phyloP scores from a whole-genome alignment of 768 basidiomycete genomes.

The Coprinopsis marcescibilis region DNA sequence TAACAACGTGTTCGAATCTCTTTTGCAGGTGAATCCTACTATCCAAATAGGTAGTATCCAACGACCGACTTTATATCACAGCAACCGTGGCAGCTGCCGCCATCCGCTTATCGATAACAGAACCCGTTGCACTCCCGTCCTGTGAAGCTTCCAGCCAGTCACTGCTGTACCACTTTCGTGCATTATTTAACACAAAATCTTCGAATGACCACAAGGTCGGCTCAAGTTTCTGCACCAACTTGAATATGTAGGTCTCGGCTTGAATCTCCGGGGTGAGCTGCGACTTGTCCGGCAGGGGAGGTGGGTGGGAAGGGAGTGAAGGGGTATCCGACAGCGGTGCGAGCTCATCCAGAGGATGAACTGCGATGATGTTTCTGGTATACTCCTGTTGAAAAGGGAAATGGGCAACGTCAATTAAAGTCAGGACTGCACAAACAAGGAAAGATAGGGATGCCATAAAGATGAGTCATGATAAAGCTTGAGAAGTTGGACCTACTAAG shows the following conservation, averaged over 20 bases:
- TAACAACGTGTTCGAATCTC: too few species aligned
- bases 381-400: slow-evolving; percentile 57
- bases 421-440: slow-evolving; percentile 12
- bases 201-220: slow-evolving; percentile 73
- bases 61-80: background rate
- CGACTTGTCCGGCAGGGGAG: slow-evolving; percentile 31
- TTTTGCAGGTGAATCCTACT: too few species aligned
- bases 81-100: background rate
- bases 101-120: background rate
- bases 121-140: background rate
- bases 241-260: slow-evolving; percentile 74
- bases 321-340: slow-evolving; percentile 20
- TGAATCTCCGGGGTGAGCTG: slow-evolving; percentile 31
- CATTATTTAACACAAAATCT: slow-evolving; percentile 71
- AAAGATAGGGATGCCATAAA: slow-evolving; percentile 28
- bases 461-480: too few species aligned
- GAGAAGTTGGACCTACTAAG: too few species aligned
- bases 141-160: background rate
- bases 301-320: slow-evolving; percentile 38
- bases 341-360: slow-evolving; percentile 51
- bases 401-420: background rate
- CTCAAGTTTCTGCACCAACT: slow-evolving; percentile 37
- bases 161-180: slow-evolving; percentile 59
- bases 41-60: background rate
- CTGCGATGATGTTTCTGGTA: slow-evolving; percentile 42